Percentiles rank a stretch among this genome's conserved stretches.
phyloP scores from a whole-genome alignment of 192 early-diverging fungal genomes.

The Coemansia sp. region DNA sequence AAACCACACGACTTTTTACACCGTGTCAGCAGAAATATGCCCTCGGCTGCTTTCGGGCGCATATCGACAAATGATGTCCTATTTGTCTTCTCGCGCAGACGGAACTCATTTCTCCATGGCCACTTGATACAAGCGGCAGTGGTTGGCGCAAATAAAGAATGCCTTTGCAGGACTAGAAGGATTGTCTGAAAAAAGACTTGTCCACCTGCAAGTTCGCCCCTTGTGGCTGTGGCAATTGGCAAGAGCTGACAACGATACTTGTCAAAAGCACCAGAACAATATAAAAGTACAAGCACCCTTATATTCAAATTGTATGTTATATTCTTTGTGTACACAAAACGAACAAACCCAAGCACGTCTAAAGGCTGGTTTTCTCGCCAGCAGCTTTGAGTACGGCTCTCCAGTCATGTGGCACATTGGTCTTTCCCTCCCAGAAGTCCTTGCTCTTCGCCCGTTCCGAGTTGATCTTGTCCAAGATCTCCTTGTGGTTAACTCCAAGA shows the following conservation, averaged over 20 bases:
- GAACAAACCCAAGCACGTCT: not conserved
- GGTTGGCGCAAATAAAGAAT: not conserved
- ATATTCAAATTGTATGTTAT: not conserved
- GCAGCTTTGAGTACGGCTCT: slow-evolving; percentile 25
- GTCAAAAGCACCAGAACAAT: not conserved
- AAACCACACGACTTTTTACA: not conserved
- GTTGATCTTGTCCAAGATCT: slow-evolving; percentile 24
- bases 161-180: not conserved
- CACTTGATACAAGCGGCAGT: not conserved
- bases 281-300: not conserved
- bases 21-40: not conserved
- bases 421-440: slow-evolving; percentile 50
- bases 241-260: not conserved
- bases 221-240: not conserved
- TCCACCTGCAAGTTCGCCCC: not conserved
- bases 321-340: not conserved
- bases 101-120: not conserved
- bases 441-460: slow-evolving; percentile 38
- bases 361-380: slow-evolving; percentile 22
- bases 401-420: slow-evolving; percentile 53
- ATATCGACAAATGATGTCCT: not conserved
- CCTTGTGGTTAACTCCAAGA: slow-evolving; percentile 10
- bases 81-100: not conserved
- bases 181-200: not conserved
- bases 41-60: not conserved